Percentiles rank a stretch among this genome's conserved stretches.
Evolutionary conservation across 257 asterid species (phyloP).

Genomic region (Plantago elongata): DNA sequence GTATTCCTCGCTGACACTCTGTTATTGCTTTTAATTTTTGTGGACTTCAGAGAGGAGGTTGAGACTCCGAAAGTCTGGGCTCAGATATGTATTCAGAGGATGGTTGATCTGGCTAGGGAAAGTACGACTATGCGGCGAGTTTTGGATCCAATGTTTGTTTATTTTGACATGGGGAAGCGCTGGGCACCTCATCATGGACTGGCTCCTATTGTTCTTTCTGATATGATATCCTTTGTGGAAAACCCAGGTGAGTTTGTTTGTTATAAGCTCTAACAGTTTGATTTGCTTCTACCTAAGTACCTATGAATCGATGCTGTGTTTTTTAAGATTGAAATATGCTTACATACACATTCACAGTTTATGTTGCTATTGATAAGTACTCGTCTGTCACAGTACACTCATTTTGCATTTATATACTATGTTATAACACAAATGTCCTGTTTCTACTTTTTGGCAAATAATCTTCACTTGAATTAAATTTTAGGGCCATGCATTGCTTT

Average conservation of each 20-base stretch:
- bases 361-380: too few relatives aligned
- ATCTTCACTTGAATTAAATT: too few relatives aligned
- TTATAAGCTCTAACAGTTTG: background rate
- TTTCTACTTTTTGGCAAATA: too few relatives aligned
- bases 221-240: constrained; percentile 73
- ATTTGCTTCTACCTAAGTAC: background rate
- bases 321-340: background rate
- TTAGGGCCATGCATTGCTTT: too few relatives aligned
- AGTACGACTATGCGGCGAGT: constrained; percentile 85
- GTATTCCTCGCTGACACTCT: background rate
- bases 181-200: constrained; percentile 78
- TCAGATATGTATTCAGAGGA: constrained; percentile 79
- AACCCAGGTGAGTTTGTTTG: constrained; percentile 54
- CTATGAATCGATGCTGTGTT: background rate
- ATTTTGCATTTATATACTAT: too few relatives aligned
- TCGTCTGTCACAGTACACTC: too few relatives aligned
- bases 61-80: constrained; percentile 93
- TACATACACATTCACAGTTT: too few relatives aligned
- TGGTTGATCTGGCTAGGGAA: constrained; percentile 87
- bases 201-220: constrained; percentile 68
- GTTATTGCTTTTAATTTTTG: constrained; percentile 11
- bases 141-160: constrained; percentile 81
- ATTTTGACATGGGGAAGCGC: constrained; percentile 65
- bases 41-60: constrained; percentile 66
- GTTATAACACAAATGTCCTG: too few relatives aligned